Base-by-base conservation (phyloP, 2,329 filamentous ascomycete species). In the Colletotrichum sp. region DNA sequence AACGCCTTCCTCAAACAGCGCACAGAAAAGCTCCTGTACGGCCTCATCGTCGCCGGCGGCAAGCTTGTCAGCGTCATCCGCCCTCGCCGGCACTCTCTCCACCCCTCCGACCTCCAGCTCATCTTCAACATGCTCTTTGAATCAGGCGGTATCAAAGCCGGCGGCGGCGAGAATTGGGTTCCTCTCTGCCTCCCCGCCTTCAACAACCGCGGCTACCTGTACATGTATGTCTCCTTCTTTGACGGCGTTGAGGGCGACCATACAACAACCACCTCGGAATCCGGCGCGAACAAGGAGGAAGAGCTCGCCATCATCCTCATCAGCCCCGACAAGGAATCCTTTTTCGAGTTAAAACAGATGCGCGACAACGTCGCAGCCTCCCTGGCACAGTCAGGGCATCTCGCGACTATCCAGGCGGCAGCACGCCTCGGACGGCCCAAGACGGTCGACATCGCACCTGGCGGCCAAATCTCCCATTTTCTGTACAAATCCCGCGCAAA, bases 41-140 rank as follows among this genome's bases (percentile, higher is more conserved):
- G 97, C 2, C 90, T 99, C 15, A 93, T 99, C 76, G 96, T 98
- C 18, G 97, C 97, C 6, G 96, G 96, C 15, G 96, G 96, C 7
- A 94, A 94, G 80, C 93, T 99, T 7, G 97, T 99, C 78, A 98
- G 96, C 82, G 98, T 99, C 48, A 94, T 99, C 73, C 91, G 97
- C 48, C 98, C 98, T 7, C 96, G 98, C 79, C 95, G 97, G 74
- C 97, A 99, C 84, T 98, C 96, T 1, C 89, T 99, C 4, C 98
- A 99, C 80, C 97, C 98, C 0, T 96, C 96, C 78, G 97, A 99
- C 82, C 89, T 99, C 28, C 96, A 98, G 82, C 91, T 99, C 61
- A 96, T 99, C 76, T 99, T 99, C 89, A 99, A 99, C 82, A 99
- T 99, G 98, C 92, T 99, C 3, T 99, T 99, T 81, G 96, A 98